Evolutionary conservation across 257 asterid genomes (phyloP), one percentile per base, ranked within the genome.

Genomic region (Solanum megistacrolobum): DNA sequence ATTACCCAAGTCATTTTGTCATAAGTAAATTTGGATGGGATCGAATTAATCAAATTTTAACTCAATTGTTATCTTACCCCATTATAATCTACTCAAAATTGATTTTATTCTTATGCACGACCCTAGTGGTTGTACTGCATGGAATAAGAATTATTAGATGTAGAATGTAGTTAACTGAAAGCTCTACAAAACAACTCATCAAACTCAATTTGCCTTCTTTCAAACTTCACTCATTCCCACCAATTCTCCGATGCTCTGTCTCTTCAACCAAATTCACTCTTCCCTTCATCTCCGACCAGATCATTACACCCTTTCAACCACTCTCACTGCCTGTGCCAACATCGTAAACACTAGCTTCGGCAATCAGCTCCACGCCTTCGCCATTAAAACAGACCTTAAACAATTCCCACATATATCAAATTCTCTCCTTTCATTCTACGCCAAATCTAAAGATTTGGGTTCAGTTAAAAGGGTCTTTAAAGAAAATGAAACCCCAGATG

Each of bases 301-400:
- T 86, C 94, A 95, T 29, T 96, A 93, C 92, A 92, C 99, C 11
- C 82, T 96, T 41, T 95, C 99, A 16, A 92, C 94, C 14, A 92
- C 95, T 91, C 90, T 96, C 89, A 88, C 96, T 3, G 98, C 96
- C 69, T 94, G 93, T 65, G 93, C 96, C 87, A 86, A 92, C 89
- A 86, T 83, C 88, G 87, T 88, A 8, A 81, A 91, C 65, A 83
- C 91, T 29, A 34, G 31, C 78, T 48, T 89, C 5, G 99, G 98
- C 12, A 72, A 89, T 39, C 98, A 95, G 71, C 94, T 96, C 91
- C 99, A 96, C 86, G 89, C 91, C n/a, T 85, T 91, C 87, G 91
- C 95, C 87, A 73, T 93, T 20, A 93, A 89, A 21, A 72, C 98
- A 21, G 94, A 96, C 27, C 93, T 95, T 62, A 90, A 86, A 73